Conservation (phyloP, 2,329 filamentous ascomycete species). For the Exophiala lecanii-corni region DNA sequence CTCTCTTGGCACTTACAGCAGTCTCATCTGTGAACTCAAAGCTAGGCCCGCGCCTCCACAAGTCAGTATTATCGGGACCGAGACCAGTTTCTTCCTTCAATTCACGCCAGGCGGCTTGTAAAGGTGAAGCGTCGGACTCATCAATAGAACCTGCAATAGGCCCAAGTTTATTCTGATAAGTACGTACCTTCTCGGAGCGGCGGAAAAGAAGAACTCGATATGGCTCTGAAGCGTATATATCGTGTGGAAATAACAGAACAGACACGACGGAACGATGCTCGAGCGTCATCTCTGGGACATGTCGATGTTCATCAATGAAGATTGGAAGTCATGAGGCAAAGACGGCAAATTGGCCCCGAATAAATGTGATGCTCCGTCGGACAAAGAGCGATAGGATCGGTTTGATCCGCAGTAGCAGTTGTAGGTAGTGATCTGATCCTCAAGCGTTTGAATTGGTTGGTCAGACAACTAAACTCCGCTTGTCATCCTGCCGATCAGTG, state of each 20-base stretch:
- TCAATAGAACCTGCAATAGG: conserved; percentile 61
- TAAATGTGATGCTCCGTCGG: too few relatives aligned
- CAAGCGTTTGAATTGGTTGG: too few relatives aligned
- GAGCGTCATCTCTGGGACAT: too few relatives aligned
- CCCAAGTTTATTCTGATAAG: conserved; percentile 58
- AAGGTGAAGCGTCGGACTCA: conserved; percentile 46
- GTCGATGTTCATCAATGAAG: too few relatives aligned
- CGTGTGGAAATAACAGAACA: conserved; percentile 38
- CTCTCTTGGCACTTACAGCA: conserved; percentile 43
- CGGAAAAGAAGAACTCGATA: conserved; percentile 57
- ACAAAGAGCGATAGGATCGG: too few relatives aligned
- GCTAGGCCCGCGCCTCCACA: conserved; percentile 55
- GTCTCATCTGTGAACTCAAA: conserved; percentile 53
- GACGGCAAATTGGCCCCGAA: too few relatives aligned
- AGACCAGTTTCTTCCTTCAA: conserved; percentile 59
- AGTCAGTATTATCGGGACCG: conserved; percentile 41
- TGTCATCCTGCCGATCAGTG: too few relatives aligned
- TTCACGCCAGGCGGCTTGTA: conserved; percentile 59
- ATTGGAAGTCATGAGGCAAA: too few relatives aligned
- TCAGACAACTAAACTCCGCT: too few relatives aligned
- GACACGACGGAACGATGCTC: conserved; percentile 38
- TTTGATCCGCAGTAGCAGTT: too few relatives aligned
- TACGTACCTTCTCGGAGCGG: conserved; percentile 55
- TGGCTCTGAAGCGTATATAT: conserved; percentile 19
- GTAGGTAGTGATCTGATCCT: too few relatives aligned